Evolutionary conservation across 352 stramenopile genomes (phyloP), one percentile per base, ranked within the genome.

Genomic region (Pythium phragmiticola): DNA sequence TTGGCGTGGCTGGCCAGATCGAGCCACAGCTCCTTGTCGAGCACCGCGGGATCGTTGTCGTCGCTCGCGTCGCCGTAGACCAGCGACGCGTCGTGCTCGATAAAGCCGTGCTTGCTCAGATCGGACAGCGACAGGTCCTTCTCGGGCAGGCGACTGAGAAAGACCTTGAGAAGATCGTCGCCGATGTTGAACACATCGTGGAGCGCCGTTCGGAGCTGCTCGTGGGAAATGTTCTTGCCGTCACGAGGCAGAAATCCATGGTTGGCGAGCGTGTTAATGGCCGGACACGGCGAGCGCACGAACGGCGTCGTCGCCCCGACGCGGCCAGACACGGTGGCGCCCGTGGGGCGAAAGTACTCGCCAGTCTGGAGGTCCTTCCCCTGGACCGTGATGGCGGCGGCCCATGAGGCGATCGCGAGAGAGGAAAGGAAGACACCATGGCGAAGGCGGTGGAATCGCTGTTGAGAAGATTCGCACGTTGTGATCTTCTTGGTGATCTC

Each of bases 191-290:
- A 76, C 13, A 67, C 56, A 13, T 45, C 23, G 45, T 34, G 30
- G 28, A 73, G 33, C 28, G 69, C 69, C 7, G 39, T 30, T 11
- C 6, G 36, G 28, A 75, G 46, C 50, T 52, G 21, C 21, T 34
- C 26, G 30, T 52, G 8, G 37, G 68, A 33, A 16, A 82, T 60
- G 51, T 80, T 74, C 61, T 75, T 73, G 63, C 77, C 75, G 34
- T 69, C 68, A 60, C 79, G 75, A 9, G 76, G 76, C 9, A 87
- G 41, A 51, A 80, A 73, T 16, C 70, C 76, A 63, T 87, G 76
- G 68, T 87, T 84, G 26, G 76, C 74, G 17, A 87, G 63, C 26
- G 78, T 68, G 57, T 84, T 87, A 56, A 87, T 58, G 34, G 55
- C 69, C 7, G 74, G 78, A 48, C 78, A 87, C 23, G 78, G 78